phyloP scores from a whole-genome alignment of 2,329 filamentous ascomycete genomes.

The Xylaria arbuscula region DNA sequence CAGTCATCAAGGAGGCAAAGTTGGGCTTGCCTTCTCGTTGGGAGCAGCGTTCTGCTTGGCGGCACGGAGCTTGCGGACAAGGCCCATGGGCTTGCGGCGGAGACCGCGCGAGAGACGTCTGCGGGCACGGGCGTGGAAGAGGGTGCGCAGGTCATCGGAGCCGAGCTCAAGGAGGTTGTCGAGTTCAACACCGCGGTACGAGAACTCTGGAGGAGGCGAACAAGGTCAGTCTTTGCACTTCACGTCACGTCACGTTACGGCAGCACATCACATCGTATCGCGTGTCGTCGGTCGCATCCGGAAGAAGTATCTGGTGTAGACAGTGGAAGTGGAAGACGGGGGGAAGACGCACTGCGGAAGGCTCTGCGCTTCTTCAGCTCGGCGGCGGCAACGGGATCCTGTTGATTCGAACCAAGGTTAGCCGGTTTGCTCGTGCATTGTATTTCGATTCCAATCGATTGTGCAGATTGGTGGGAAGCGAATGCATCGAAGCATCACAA shows the following conservation, averaged over 20 bases:
- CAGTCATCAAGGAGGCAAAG: neutral
- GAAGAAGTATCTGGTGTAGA: neutral
- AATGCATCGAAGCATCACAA: neutral
- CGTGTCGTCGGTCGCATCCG: constrained; percentile 58
- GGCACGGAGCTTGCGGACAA: constrained; percentile 99
- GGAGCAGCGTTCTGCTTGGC: constrained; percentile 98
- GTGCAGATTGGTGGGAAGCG: neutral
- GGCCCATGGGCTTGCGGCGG: constrained; percentile 99
- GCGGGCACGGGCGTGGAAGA: constrained; percentile 98
- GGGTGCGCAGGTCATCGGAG: constrained; percentile 98
- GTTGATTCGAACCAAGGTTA: constrained; percentile 35
- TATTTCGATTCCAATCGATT: neutral
- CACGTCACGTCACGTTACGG: neutral
- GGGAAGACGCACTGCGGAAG: constrained; percentile 38
- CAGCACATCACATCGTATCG: neutral
- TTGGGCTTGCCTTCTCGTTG: constrained; percentile 75
- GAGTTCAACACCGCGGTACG: constrained; percentile 99
- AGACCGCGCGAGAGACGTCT: constrained; percentile 99
- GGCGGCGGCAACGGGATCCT: constrained; percentile 98
- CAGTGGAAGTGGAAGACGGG: neutral
- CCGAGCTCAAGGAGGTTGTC: constrained; percentile 99
- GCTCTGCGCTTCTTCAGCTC: constrained; percentile 90
- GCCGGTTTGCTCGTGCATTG: neutral
- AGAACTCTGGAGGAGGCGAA: constrained; percentile 83
- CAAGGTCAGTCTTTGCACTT: constrained; percentile 72